These are phyloP conservation scores for Brassica napus DNA, from an alignment of 345 rosid species.

Conservation along the genomic window Da-Ae NC_063444.1:44396501-44397000, in stretches of 20 bases:
- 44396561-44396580: slow-evolving; percentile 35
- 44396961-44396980: slow-evolving; percentile 30
- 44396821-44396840: slow-evolving; percentile 36
- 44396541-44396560: slow-evolving; percentile 26
- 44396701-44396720: slow-evolving; percentile 35
- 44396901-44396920: slow-evolving; percentile 32
- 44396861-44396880: slow-evolving; percentile 35
- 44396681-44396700: slow-evolving; percentile 45
- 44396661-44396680: slow-evolving; percentile 44
- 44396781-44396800: slow-evolving; percentile 42
- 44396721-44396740: slow-evolving; percentile 28
- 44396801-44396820: slow-evolving; percentile 31
- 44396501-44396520: slow-evolving; percentile 11
- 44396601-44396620: background rate
- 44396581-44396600: background rate
- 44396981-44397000: slow-evolving; percentile 29
- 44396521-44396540: slow-evolving; percentile 26
- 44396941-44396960: slow-evolving; percentile 36
- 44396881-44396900: slow-evolving; percentile 26
- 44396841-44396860: slow-evolving; percentile 38
- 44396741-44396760: slow-evolving; percentile 37
- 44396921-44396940: slow-evolving; percentile 23
- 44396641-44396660: slow-evolving; percentile 1
- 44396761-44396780: slow-evolving; percentile 28
- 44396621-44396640: too few relatives aligned